A percentile compares a stretch with the other conserved stretches of the same genome.
phyloP scores from a whole-genome alignment of 129 eudicot species.

The Solidago caesia region DNA sequence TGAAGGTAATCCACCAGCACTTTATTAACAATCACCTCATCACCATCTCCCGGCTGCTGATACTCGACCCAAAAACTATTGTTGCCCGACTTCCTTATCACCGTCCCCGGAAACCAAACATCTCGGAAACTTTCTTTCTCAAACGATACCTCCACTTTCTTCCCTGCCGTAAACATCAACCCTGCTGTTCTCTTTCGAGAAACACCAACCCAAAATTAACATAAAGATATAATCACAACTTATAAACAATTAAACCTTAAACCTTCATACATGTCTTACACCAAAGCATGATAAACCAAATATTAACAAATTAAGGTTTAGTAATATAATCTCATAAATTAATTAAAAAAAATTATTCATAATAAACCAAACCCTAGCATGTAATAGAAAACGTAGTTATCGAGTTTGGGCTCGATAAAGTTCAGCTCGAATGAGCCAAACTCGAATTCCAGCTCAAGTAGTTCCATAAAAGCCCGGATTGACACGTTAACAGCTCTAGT shows the following conservation, averaged over 20 bases:
- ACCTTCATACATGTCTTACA: background rate
- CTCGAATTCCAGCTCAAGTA: too few relatives aligned
- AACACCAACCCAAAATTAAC: conserved; percentile 12
- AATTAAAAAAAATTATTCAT: background rate
- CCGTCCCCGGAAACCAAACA: conserved; percentile 78
- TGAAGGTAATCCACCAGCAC: conserved; percentile 50
- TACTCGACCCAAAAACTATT: conserved; percentile 55
- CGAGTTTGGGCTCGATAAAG: background rate
- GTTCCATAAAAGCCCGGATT: too few relatives aligned
- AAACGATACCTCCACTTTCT: conserved; percentile 70
- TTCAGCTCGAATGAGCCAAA: too few relatives aligned
- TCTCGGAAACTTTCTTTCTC: conserved; percentile 43
- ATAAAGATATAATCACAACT: background rate
- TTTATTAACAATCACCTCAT: conserved; percentile 36
- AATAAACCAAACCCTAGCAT: conserved; percentile 15
- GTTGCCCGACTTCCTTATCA: conserved; percentile 39
- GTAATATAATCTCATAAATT: too few relatives aligned
- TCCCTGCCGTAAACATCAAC: conserved; percentile 61
- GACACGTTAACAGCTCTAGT: too few relatives aligned
- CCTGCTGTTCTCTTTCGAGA: conserved; percentile 61
- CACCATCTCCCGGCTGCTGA: conserved; percentile 28
- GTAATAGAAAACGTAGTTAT: too few relatives aligned
- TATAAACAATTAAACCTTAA: conserved; percentile 1
- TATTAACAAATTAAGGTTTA: too few relatives aligned
- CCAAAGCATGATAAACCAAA: background rate